These are phyloP conservation scores for Yamagishiella unicocca DNA, from an alignment of 139 green algal species.

Conservation along the genomic window DNA sequence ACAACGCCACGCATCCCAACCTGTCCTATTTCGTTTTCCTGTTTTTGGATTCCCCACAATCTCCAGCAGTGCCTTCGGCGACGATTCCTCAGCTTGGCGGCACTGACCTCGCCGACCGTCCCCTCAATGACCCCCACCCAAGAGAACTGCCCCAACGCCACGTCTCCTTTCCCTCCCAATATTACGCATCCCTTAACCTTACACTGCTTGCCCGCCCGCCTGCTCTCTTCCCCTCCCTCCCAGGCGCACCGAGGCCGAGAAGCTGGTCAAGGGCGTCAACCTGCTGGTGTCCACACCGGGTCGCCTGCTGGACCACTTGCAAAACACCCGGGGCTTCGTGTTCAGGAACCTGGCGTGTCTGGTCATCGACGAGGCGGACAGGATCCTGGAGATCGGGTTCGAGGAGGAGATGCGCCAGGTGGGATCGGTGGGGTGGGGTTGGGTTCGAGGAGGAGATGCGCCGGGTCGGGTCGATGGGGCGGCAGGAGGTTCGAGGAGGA, in stretches of 20 bases:
- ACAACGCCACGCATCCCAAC: background rate
- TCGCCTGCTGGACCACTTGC: slow-evolving; percentile 97
- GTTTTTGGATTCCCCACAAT: no score
- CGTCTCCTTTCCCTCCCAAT: background rate
- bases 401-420: slow-evolving; percentile 96
- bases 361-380: slow-evolving; percentile 98
- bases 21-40: no score
- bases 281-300: slow-evolving; percentile 95
- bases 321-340: slow-evolving; percentile 90
- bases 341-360: slow-evolving; percentile 88
- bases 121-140: no score
- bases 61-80: no score
- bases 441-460: background rate
- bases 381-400: slow-evolving; percentile 99
- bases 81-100: no score
- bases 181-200: background rate
- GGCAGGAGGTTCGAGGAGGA: background rate
- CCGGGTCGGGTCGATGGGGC: background rate
- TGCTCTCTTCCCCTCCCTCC: background rate
- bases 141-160: no score
- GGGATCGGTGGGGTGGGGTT: background rate
- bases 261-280: slow-evolving; percentile 96
- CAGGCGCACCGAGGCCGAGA: slow-evolving; percentile 92
- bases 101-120: no score
- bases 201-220: background rate